phyloP scores from a whole-genome alignment of 768 basidiomycete species.

The Artomyces pyxidatus region DNA sequence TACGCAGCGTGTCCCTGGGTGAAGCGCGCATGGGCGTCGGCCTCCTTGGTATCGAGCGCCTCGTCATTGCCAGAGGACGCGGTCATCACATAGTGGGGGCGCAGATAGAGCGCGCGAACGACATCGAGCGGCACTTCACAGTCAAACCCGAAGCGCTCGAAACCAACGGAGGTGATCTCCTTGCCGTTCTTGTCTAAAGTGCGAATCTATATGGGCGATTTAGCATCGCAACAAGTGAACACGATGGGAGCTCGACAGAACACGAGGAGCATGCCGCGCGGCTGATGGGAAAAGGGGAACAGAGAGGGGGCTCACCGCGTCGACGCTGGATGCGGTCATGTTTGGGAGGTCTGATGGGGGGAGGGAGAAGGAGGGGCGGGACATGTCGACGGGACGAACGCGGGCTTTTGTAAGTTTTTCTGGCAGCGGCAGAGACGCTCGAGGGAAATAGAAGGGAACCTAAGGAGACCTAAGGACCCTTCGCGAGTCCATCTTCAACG shows the following conservation, averaged over 20 bases:
- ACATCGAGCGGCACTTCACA: conserved; percentile 72
- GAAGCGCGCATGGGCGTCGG: conserved; percentile 43
- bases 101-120: conserved; percentile 83
- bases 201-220: conserved; percentile 37
- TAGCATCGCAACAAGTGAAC: too few relatives aligned
- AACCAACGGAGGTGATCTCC: conserved; percentile 75
- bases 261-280: too few relatives aligned
- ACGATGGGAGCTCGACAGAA: too few relatives aligned
- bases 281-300: neutral
- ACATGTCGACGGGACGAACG: neutral
- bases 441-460: too few relatives aligned
- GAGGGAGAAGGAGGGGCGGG: neutral
- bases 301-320: conserved; percentile 1
- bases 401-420: neutral
- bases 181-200: conserved; percentile 68
- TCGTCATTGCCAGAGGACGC: conserved; percentile 26
- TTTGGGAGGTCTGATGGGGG: neutral
- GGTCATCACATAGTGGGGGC: conserved; percentile 63
- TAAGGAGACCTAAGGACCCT: too few relatives aligned
- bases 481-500: too few relatives aligned
- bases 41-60: conserved; percentile 32
- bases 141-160: conserved; percentile 85
- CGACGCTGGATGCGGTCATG: conserved; percentile 9
- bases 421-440: neutral
- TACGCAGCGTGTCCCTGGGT: conserved; percentile 41